Conservation (phyloP, 2,329 filamentous ascomycete genomes). For the Sarocladium brachiariae region DNA sequence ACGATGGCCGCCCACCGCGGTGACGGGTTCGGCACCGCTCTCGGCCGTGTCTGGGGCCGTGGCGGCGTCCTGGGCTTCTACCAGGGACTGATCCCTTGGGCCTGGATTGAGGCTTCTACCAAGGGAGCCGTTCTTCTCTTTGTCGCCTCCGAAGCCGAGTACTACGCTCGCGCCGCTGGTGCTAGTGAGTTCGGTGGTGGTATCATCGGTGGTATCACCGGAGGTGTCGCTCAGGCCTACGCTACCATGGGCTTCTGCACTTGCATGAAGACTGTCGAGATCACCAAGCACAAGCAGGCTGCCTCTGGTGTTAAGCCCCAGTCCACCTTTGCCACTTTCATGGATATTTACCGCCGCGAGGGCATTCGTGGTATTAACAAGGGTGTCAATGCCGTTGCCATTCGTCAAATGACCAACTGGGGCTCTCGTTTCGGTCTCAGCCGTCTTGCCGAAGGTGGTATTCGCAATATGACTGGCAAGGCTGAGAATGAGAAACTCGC, state of each 20-base stretch:
- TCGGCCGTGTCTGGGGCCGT: constrained; percentile 85
- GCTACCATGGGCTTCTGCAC: constrained; percentile 99
- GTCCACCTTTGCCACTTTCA: constrained; percentile 92
- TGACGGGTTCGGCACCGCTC: constrained; percentile 76
- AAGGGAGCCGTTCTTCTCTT: constrained; percentile 99
- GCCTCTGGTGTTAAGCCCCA: constrained; percentile 74
- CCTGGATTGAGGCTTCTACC: constrained; percentile 99
- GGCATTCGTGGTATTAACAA: constrained; percentile 95
- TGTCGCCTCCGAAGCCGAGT: constrained; percentile 97
- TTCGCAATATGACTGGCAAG: constrained; percentile 74
- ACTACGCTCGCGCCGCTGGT: constrained; percentile 76
- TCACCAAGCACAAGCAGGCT: constrained; percentile 95
- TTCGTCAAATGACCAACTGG: constrained; percentile 99
- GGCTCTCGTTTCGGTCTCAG: constrained; percentile 91
- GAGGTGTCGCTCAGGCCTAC: constrained; percentile 95
- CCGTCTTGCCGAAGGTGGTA: constrained; percentile 82
- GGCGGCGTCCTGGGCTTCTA: constrained; percentile 94
- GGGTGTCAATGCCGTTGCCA: constrained; percentile 96
- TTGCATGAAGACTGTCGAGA: constrained; percentile 99
- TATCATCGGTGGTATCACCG: constrained; percentile 84
- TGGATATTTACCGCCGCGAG: constrained; percentile 92
- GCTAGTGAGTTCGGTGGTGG: constrained; percentile 82
- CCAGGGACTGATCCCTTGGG: constrained; percentile 98
- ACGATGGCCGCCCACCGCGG: constrained; percentile 97
- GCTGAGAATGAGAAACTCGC: constrained; percentile 69